These are phyloP conservation scores for Cyclotella baltica DNA, from an alignment of 108 stramenopile genomes.

Conservation along the genomic window DNA sequence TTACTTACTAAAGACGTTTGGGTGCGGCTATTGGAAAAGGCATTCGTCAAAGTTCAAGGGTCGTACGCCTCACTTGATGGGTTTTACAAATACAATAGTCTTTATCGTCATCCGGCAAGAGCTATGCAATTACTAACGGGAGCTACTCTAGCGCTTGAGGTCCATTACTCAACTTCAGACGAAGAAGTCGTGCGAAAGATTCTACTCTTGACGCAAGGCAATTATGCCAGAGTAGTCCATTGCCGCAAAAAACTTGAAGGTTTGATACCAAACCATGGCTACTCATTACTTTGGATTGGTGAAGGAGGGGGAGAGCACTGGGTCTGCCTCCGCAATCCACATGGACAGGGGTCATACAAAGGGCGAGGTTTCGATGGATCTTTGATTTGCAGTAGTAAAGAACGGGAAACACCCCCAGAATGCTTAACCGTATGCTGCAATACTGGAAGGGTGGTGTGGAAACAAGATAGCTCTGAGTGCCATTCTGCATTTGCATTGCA, in stretches of 20 bases:
- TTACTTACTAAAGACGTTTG: conserved; percentile 4
- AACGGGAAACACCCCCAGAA: neutral
- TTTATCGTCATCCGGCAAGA: conserved; percentile 28
- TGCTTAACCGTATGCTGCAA: conserved; percentile 7
- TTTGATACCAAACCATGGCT: conserved; percentile 22
- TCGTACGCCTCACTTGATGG: conserved; percentile 28
- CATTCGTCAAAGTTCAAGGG: conserved; percentile 28
- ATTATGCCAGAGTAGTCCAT: conserved; percentile 22
- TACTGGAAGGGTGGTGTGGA: conserved; percentile 4
- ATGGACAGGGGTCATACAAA: conserved; percentile 20
- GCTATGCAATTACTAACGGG: conserved; percentile 28
- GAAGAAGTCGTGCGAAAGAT: neutral
- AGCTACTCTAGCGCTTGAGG: conserved; percentile 19
- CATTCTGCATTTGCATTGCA: neutral
- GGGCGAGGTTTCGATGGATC: conserved; percentile 15
- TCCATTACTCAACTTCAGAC: conserved; percentile 7
- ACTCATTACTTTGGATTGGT: conserved; percentile 25
- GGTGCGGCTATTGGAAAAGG: conserved; percentile 26
- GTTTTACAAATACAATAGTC: conserved; percentile 31
- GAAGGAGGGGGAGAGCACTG: neutral
- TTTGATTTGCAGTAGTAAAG: neutral
- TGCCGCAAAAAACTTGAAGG: conserved; percentile 17
- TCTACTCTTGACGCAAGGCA: neutral
- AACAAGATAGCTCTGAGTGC: neutral
- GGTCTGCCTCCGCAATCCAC: conserved; percentile 28